phyloP scores from a whole-genome alignment of 805 yeast species.

The Wickerhamiella alocasiicola region DNA sequence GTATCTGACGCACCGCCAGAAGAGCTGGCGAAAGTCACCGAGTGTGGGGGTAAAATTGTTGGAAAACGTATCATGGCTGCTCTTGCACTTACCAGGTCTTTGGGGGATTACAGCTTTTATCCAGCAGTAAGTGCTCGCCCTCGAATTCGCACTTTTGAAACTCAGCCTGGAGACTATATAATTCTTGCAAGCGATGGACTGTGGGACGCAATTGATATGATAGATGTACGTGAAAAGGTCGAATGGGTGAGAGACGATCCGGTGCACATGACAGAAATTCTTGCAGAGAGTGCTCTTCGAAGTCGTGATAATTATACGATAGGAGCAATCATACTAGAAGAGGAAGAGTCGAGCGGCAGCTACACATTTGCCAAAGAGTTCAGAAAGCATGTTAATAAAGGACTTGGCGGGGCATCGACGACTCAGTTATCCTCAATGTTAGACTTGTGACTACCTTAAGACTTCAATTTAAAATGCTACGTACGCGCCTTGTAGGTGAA shows the following conservation, averaged over 20 bases:
- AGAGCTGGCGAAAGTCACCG: neutral
- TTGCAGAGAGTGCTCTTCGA: neutral
- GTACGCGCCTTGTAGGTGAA: too few species aligned
- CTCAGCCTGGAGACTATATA: neutral
- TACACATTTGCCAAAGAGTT: slow-evolving; percentile 2
- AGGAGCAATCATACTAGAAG: neutral
- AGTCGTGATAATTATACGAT: slow-evolving; percentile 1
- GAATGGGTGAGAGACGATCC: neutral
- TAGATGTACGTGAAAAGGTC: neutral
- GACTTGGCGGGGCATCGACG: too few species aligned
- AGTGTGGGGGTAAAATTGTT: neutral
- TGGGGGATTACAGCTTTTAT: neutral
- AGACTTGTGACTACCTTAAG: too few species aligned
- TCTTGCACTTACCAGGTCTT: neutral
- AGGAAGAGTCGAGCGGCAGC: neutral
- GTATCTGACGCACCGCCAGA: neutral
- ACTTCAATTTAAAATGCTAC: too few species aligned
- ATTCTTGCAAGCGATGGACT: slow-evolving; percentile 1
- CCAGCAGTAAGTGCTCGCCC: slow-evolving; percentile 1
- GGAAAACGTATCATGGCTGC: neutral
- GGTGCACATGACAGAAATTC: neutral
- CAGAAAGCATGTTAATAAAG: too few species aligned
- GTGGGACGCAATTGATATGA: neutral
- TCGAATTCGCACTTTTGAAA: neutral
- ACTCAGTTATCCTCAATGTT: too few species aligned